These are phyloP conservation scores for Lathyrus oleraceus DNA, from an alignment of 306 rosid genomes.

Conservation along the genomic window DNA sequence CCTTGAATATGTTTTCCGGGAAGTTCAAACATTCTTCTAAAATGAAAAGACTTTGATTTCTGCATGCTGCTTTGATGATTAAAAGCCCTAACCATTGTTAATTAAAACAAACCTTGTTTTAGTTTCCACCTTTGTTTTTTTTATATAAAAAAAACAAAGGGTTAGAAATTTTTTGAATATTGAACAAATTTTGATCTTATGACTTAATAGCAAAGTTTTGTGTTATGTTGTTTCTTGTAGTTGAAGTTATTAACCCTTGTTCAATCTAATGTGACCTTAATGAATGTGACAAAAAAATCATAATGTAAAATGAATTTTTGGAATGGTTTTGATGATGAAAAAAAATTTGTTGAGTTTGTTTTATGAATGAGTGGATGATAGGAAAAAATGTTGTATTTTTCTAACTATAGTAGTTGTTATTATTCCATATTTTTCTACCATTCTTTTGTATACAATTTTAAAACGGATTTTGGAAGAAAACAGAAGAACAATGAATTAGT, in stretches of 20 bases:
- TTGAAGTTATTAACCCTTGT: slow-evolving; percentile 2
- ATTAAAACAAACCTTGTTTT: slow-evolving; percentile 14
- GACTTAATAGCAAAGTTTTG: background rate
- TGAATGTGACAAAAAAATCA: slow-evolving; percentile 1
- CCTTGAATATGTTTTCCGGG: slow-evolving; percentile 62
- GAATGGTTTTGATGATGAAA: background rate
- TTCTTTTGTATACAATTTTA: slow-evolving; percentile 11
- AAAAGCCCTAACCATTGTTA: slow-evolving; percentile 71
- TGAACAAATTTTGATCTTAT: background rate
- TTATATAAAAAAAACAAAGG: slow-evolving; percentile 28
- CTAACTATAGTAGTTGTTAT: slow-evolving; percentile 35
- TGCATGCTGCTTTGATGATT: slow-evolving; percentile 52
- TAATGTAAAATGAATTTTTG: slow-evolving; percentile 28
- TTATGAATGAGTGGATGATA: slow-evolving; percentile 49
- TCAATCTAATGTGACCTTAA: slow-evolving; percentile 40
- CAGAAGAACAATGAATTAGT: background rate
- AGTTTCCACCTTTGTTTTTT: slow-evolving; percentile 29
- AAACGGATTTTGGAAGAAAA: slow-evolving; percentile 25
- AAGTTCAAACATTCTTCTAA: slow-evolving; percentile 66
- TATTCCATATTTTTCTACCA: slow-evolving; percentile 39
- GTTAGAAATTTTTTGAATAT: background rate
- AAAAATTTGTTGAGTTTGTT: slow-evolving; percentile 35
- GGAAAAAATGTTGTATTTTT: slow-evolving; percentile 34
- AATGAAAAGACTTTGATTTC: slow-evolving; percentile 65
- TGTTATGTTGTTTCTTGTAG: slow-evolving; percentile 25